phyloP scores from a whole-genome alignment of 768 basidiomycete genomes.

The Sarcodon aspratus region DNA sequence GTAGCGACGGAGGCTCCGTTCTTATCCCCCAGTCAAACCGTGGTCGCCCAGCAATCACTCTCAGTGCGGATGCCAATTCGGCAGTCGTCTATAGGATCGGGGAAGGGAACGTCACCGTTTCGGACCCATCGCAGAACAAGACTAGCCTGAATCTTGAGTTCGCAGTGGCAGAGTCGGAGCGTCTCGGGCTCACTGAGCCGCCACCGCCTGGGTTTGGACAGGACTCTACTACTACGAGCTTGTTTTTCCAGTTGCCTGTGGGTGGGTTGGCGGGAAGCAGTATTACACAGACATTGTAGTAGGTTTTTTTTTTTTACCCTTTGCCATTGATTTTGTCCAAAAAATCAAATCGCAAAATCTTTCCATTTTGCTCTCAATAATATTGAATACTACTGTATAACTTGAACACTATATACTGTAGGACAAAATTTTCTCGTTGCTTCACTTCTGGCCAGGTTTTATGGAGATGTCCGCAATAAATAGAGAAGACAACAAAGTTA shows the following conservation, averaged over 20 bases:
- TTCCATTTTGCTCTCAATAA: no score
- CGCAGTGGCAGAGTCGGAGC: neutral
- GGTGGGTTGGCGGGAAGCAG: constrained; percentile 42
- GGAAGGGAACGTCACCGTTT: constrained; percentile 36
- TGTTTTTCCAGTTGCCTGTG: constrained; percentile 30
- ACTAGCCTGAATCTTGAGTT: constrained; percentile 25
- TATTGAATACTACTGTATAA: no score
- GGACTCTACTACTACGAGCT: constrained; percentile 9
- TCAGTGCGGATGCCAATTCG: constrained; percentile 27
- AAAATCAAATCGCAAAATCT: no score
- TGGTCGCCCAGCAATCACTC: constrained; percentile 18
- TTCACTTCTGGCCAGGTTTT: no score
- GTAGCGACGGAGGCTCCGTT: constrained; percentile 29
- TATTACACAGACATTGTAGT: constrained; percentile 16
- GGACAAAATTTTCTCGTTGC: no score
- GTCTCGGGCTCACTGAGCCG: constrained; percentile 4
- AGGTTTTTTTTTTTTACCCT: no score
- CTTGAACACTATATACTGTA: no score
- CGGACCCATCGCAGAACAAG: constrained; percentile 55
- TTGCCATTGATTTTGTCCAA: no score
- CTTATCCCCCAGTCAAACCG: constrained; percentile 18
- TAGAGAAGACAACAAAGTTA: no score
- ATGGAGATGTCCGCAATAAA: no score
- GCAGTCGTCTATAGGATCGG: constrained; percentile 31
- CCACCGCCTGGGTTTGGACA: constrained; percentile 9